Evolutionary conservation across 805 yeast species (phyloP).

Genomic region (Candida qinlingensis): DNA sequence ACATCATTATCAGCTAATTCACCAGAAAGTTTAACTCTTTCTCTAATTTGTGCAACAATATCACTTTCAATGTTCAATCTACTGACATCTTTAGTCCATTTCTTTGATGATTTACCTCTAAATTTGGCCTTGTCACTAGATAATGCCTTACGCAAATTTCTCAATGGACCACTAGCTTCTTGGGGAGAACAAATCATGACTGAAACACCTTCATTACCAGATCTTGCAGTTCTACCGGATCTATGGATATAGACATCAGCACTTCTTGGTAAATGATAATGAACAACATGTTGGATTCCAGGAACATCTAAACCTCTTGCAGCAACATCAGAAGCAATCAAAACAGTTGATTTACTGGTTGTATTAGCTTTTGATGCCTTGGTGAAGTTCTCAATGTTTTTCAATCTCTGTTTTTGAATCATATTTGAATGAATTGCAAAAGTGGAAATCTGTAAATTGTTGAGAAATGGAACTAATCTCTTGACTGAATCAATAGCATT

Average conservation of each 20-base stretch:
- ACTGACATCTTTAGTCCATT: constrained; percentile 53
- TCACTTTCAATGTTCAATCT: constrained; percentile 74
- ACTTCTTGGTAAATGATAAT: constrained; percentile 89
- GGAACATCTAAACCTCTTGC: constrained; percentile 97
- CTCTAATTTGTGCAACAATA: constrained; percentile 62
- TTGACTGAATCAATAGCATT: constrained; percentile 95
- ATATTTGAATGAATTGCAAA: constrained; percentile 87
- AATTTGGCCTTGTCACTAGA: constrained; percentile 29
- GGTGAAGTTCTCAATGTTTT: constrained; percentile 77
- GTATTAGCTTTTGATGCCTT: constrained; percentile 36
- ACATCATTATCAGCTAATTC: constrained; percentile 70
- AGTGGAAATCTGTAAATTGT: constrained; percentile 58
- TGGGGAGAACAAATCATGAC: constrained; percentile 90
- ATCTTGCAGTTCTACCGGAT: constrained; percentile 98
- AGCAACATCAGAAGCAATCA: constrained; percentile 95
- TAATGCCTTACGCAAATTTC: constrained; percentile 61
- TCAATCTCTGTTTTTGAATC: constrained; percentile 89
- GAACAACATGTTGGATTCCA: constrained; percentile 87
- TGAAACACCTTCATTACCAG: constrained; percentile 89
- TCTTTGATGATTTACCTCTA: constrained; percentile 31
- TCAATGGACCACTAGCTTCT: constrained; percentile 85
- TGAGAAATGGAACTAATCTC: constrained; percentile 71
- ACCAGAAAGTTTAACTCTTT: constrained; percentile 63
- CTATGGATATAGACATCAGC: constrained; percentile 95
- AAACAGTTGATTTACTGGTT: constrained; percentile 49